phyloP scores from a whole-genome alignment of 2,329 filamentous ascomycete genomes.

The Cercospora sp. region DNA sequence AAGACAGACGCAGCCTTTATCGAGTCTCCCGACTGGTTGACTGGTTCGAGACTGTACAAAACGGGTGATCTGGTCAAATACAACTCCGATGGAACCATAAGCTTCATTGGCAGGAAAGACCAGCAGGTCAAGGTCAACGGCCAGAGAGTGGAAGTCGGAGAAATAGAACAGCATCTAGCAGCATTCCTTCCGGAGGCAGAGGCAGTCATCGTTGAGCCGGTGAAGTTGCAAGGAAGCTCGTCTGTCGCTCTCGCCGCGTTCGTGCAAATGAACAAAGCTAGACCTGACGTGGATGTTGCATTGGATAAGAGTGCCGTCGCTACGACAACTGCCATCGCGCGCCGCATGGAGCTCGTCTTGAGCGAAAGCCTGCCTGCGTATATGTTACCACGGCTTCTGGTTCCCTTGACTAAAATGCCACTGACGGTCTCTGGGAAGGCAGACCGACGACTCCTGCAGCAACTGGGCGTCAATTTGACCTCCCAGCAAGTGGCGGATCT shows the following conservation, averaged over 20 bases:
- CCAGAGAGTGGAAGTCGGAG: neutral
- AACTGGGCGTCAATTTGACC: neutral
- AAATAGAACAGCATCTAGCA: neutral
- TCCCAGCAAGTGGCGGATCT: neutral
- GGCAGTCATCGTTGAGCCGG: neutral
- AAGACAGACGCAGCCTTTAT: neutral
- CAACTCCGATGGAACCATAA: neutral
- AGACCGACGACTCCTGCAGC: neutral
- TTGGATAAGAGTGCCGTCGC: neutral
- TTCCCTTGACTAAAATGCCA: neutral
- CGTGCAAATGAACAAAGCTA: neutral
- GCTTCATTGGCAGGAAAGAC: neutral
- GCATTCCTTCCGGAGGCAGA: neutral
- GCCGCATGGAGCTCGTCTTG: neutral
- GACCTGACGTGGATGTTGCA: neutral
- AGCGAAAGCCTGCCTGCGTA: neutral
- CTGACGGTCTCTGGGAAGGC: neutral
- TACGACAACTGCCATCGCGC: neutral
- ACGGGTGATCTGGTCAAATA: neutral
- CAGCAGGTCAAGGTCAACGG: neutral
- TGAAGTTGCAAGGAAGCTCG: neutral
- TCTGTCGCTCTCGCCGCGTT: neutral
- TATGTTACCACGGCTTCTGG: neutral
- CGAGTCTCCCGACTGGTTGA: neutral
- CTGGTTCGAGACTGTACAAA: neutral